Percentiles rank a stretch among this genome's conserved stretches.
Conservation (phyloP, 2,329 filamentous ascomycete genomes). For the Cytospora piceicola region DNA sequence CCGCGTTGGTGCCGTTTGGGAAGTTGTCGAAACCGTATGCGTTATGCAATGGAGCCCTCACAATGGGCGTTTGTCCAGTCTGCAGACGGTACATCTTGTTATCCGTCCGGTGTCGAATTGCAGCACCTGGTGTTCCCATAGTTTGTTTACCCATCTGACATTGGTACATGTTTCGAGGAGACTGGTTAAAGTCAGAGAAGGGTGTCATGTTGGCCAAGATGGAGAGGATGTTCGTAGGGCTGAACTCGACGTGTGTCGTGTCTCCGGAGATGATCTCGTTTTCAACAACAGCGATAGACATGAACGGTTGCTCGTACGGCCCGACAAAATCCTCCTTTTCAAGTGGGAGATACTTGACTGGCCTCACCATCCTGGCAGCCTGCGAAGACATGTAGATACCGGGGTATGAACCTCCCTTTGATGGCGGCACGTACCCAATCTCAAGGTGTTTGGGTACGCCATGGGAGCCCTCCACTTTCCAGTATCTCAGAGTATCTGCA, state of each 20-base stretch:
- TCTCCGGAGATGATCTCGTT: conserved; percentile 85
- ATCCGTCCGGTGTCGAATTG: conserved; percentile 84
- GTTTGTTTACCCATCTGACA: conserved; percentile 99
- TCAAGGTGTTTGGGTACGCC: conserved; percentile 82
- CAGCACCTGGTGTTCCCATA: conserved; percentile 93
- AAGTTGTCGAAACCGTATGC: conserved; percentile 98
- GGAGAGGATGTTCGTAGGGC: conserved; percentile 94
- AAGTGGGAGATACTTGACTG: conserved; percentile 88
- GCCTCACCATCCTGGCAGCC: conserved; percentile 83
- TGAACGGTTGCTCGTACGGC: conserved; percentile 94
- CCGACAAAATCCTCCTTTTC: conserved; percentile 88
- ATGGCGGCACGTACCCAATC: conserved; percentile 87
- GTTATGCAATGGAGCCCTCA: conserved; percentile 90
- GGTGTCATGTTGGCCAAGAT: conserved; percentile 99
- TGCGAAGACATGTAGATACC: conserved; percentile 93
- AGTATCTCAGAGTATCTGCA: conserved; percentile 85
- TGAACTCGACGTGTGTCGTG: conserved; percentile 91
- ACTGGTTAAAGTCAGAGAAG: conserved; percentile 98
- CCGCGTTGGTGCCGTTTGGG: conserved; percentile 91
- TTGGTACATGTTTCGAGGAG: conserved; percentile 98
- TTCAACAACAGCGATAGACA: conserved; percentile 94
- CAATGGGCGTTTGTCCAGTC: conserved; percentile 93
- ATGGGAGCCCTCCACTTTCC: conserved; percentile 90
- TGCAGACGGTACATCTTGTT: conserved; percentile 97
- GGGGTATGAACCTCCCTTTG: conserved; percentile 91